Evolutionary conservation across 495 filamentous ascomycete species (phyloP).

Genomic region (Penicillium egyptiacum): DNA sequence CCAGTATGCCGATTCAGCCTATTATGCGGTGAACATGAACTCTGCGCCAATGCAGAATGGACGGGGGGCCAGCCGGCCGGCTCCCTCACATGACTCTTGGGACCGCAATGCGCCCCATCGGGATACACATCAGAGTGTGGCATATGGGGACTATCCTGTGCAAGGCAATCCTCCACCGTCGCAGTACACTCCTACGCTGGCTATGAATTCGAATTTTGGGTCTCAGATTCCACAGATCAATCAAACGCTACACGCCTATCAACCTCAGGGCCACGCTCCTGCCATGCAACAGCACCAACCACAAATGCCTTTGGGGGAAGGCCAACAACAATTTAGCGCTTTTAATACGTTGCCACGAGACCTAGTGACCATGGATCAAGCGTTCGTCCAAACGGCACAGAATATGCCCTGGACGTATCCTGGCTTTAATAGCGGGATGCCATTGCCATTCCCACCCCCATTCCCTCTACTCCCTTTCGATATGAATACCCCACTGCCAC

Average conservation of each 20-base stretch:
- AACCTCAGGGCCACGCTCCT: neutral
- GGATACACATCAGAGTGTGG: neutral
- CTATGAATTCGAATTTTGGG: neutral
- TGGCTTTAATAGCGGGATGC: conserved; percentile 1
- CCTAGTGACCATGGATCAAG: conserved; percentile 9
- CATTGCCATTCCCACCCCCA: conserved; percentile 10
- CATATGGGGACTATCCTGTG: neutral
- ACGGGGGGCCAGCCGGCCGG: neutral
- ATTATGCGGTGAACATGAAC: conserved; percentile 4
- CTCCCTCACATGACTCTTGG: neutral
- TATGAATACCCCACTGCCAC: conserved; percentile 7
- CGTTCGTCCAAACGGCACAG: neutral
- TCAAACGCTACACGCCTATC: neutral
- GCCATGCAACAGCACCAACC: conserved; percentile 3
- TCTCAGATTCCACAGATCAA: neutral
- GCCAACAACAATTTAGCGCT: conserved; percentile 15
- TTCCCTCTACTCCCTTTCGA: conserved; percentile 9
- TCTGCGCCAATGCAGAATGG: neutral
- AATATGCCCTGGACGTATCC: conserved; percentile 15
- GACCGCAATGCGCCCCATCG: neutral
- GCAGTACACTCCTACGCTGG: neutral
- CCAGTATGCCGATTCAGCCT: neutral
- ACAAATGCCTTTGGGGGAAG: neutral
- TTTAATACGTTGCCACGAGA: conserved; percentile 23
- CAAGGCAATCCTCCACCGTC: neutral